These are phyloP conservation scores for Xylariaceae sp. DNA, from an alignment of 2,329 filamentous ascomycete species.

Conservation along the genomic window DNA sequence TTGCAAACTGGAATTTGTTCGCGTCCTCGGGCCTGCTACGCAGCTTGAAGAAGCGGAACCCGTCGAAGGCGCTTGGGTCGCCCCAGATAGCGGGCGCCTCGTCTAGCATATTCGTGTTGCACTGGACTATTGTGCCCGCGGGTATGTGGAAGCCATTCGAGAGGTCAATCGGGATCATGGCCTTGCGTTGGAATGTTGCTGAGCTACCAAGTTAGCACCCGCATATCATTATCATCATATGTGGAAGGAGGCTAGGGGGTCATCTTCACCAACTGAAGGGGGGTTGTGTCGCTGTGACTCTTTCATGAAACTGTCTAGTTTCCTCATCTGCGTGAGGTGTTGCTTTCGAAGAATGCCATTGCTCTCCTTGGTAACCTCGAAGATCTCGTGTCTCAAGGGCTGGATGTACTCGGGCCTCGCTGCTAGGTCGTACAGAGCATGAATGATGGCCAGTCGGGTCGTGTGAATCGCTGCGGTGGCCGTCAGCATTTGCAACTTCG, in stretches of 20 bases:
- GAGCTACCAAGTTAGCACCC: constrained; percentile 3
- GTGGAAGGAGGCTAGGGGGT: no score
- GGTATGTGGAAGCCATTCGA: constrained; percentile 35
- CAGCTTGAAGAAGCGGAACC: constrained; percentile 30
- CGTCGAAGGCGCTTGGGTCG: constrained; percentile 28
- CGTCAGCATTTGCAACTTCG: constrained; percentile 32
- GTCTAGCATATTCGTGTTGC: constrained; percentile 29
- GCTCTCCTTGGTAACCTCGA: constrained; percentile 26
- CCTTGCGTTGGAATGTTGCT: constrained; percentile 31
- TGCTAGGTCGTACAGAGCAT: constrained; percentile 40
- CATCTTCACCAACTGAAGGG: constrained; percentile 28
- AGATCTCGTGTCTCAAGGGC: constrained; percentile 40
- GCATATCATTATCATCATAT: no score
- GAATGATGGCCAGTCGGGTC: constrained; percentile 34
- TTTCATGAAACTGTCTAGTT: constrained; percentile 39
- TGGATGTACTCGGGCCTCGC: constrained; percentile 41
- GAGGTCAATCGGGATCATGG: constrained; percentile 30
- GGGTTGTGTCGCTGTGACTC: constrained; percentile 36
- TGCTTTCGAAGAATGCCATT: constrained; percentile 27
- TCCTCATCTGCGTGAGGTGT: constrained; percentile 32
- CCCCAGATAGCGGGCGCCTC: constrained; percentile 28
- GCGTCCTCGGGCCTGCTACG: constrained; percentile 24
- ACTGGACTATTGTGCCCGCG: constrained; percentile 27
- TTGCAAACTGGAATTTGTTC: constrained; percentile 34
- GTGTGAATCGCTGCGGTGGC: constrained; percentile 37